A percentile compares a stretch with the other conserved stretches of the same genome.
Conservation (phyloP, 441 rosid genomes). For the Jatropha podagrica region DNA sequence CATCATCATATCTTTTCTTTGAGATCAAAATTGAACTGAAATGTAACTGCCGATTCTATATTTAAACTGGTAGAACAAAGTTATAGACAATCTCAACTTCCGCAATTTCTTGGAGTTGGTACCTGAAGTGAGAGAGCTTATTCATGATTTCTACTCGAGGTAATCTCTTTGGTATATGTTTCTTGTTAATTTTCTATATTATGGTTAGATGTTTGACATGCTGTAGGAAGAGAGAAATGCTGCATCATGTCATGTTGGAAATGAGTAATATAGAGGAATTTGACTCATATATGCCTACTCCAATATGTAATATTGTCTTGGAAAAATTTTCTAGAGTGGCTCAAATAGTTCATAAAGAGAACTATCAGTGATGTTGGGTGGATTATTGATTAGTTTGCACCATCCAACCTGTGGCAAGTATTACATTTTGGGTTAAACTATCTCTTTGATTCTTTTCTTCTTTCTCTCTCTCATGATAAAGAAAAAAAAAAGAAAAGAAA, state of each 20-base stretch:
- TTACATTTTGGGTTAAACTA: background rate
- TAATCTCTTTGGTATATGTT: conserved; percentile 17
- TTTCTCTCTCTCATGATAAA: background rate
- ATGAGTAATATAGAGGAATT: background rate
- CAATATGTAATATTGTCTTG: background rate
- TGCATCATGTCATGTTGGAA: background rate
- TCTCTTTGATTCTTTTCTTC: background rate
- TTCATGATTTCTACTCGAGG: conserved; percentile 96
- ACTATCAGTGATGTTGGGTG: background rate
- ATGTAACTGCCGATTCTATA: conserved; percentile 22
- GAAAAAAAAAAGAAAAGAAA: background rate
- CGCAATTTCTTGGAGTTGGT: conserved; percentile 93
- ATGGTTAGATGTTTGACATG: conserved; percentile 2
- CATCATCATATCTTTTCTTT: background rate
- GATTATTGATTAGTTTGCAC: background rate
- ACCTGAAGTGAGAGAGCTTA: conserved; percentile 98
- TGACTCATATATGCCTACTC: background rate
- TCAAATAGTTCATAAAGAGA: background rate
- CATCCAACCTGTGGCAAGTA: background rate
- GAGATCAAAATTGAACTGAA: background rate
- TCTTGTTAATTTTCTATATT: background rate
- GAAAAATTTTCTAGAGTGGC: background rate
- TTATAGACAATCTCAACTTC: conserved; percentile 85
- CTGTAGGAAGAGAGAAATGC: background rate
- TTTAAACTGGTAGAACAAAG: conserved; percentile 67